A percentile compares a stretch with the other conserved stretches of the same genome.
Conservation (phyloP, 257 asterid genomes). For the Capsicum baccatum region DNA sequence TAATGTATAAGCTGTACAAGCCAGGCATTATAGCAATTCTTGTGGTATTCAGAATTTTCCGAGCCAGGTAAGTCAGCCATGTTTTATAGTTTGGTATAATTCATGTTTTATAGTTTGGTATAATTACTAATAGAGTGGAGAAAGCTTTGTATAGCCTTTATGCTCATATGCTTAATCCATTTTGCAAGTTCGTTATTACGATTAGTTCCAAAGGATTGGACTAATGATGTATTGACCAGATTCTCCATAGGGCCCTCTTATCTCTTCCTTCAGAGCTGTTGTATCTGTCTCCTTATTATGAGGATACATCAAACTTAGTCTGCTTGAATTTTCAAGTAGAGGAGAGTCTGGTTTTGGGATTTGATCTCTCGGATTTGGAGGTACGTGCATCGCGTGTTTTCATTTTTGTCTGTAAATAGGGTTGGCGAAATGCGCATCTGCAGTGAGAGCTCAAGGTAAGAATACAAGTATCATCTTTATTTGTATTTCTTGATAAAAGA, state of each 20-base stretch:
- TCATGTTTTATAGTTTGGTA: no score
- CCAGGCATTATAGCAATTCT: background rate
- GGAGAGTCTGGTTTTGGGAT: background rate
- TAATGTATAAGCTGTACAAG: background rate
- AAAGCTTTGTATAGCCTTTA: background rate
- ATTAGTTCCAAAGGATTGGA: no score
- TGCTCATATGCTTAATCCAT: background rate
- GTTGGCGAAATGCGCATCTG: background rate
- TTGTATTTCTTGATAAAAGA: background rate
- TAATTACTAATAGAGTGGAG: background rate
- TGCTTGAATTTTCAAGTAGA: background rate
- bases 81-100: no score
- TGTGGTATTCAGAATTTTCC: background rate
- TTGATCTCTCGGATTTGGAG: background rate
- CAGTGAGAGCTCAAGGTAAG: background rate
- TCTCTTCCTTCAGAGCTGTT: no score
- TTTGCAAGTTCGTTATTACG: no score
- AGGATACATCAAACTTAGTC: background rate
- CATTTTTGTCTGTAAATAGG: background rate
- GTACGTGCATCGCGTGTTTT: background rate
- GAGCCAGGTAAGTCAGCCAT: background rate
- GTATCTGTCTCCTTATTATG: no score
- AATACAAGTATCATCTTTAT: background rate
- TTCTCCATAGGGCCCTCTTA: no score
- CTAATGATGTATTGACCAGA: no score